Conservation (phyloP, 208 protist species). For the Wallacemonas sp. region DNA sequence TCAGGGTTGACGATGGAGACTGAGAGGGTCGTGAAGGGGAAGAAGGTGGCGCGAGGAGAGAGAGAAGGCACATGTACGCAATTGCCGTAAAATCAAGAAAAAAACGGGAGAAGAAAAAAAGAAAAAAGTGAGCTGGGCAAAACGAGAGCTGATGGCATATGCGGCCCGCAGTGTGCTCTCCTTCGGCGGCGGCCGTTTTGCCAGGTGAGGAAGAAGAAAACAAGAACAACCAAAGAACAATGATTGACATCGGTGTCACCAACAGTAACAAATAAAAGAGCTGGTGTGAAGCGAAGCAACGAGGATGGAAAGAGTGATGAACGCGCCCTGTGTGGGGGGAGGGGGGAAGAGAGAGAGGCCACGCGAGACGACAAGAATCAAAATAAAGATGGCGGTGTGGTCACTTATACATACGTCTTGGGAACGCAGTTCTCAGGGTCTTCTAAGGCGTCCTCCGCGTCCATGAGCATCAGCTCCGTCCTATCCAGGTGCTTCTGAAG, state of each 20-base stretch:
- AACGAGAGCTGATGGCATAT: too few relatives aligned
- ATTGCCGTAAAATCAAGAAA: background rate
- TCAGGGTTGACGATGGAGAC: too few relatives aligned
- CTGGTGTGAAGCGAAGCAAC: background rate
- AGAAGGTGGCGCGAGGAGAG: background rate
- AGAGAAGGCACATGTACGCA: constrained; percentile 5
- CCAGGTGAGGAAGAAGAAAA: constrained; percentile 4
- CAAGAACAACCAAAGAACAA: background rate
- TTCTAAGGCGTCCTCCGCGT: constrained; percentile 57
- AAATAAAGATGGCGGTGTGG: background rate
- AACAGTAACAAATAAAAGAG: constrained; percentile 1
- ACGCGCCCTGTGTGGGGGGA: too few relatives aligned
- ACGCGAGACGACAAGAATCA: too few relatives aligned
- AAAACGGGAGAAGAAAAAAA: constrained; percentile 11
- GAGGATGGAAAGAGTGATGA: too few relatives aligned
- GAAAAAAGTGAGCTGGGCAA: too few relatives aligned
- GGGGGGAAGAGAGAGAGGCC: too few relatives aligned
- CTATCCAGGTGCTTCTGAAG: constrained; percentile 43
- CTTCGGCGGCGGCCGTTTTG: too few relatives aligned
- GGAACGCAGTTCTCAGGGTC: constrained; percentile 53
- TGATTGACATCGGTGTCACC: too few relatives aligned
- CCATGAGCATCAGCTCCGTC: constrained; percentile 53
- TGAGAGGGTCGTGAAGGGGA: constrained; percentile 2
- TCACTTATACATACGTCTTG: constrained; percentile 55
- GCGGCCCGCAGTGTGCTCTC: too few relatives aligned